Percentiles rank a stretch among this genome's conserved stretches.
Evolutionary conservation across 305 asterid genomes (phyloP).

Genomic region (Fraxinus velutina): DNA sequence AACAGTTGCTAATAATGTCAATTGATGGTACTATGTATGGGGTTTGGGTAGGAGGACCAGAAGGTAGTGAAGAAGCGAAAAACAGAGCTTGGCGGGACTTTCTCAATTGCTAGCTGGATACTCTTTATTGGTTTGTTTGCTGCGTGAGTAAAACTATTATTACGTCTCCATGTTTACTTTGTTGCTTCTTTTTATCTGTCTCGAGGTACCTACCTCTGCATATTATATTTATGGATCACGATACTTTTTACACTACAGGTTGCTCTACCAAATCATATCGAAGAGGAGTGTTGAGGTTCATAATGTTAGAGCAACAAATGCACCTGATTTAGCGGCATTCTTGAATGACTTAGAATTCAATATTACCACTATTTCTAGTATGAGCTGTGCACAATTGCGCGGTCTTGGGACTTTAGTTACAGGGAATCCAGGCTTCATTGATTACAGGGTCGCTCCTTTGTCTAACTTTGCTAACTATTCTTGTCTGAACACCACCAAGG

Average conservation of each 20-base stretch:
- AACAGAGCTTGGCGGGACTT: constrained; percentile 92
- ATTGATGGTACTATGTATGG: background rate
- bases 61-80: constrained; percentile 69
- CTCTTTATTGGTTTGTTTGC: constrained; percentile 82
- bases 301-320: constrained; percentile 74
- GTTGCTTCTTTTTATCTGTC: background rate
- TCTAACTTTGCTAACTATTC: constrained; percentile 76
- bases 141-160: constrained; percentile 56
- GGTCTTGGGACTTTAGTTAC: constrained; percentile 69
- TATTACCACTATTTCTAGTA: constrained; percentile 77
- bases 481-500: constrained; percentile 71
- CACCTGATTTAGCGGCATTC: constrained; percentile 74
- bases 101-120: constrained; percentile 88
- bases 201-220: constrained; percentile 7
- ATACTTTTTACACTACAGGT: constrained; percentile 37
- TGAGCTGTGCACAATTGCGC: constrained; percentile 86
- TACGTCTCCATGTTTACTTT: background rate
- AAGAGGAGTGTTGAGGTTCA: constrained; percentile 87
- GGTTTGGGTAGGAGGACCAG: constrained; percentile 52
- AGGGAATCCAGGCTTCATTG: constrained; percentile 64
- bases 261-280: constrained; percentile 86
- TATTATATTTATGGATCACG: background rate
- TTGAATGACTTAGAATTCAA: constrained; percentile 76
- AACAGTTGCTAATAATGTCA: background rate
- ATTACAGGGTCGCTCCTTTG: constrained; percentile 57